Percentiles rank a stretch among this genome's conserved stretches.
Evolutionary conservation across 2,329 filamentous ascomycete species (phyloP).

Genomic region (Ophiostoma ulmi): DNA sequence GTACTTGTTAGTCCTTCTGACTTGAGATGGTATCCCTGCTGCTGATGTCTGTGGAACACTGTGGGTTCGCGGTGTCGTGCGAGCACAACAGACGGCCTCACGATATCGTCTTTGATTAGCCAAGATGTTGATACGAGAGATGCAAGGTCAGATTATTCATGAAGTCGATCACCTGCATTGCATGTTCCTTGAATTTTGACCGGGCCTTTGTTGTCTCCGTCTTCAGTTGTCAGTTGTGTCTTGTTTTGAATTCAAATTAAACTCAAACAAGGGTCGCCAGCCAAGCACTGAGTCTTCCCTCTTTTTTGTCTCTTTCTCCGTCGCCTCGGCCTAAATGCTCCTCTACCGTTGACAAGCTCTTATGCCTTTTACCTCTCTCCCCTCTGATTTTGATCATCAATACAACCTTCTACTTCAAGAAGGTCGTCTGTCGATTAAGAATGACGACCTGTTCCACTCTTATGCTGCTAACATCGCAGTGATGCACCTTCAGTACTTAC

Average conservation of each 20-base stretch:
- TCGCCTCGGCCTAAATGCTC: background rate
- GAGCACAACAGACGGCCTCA: background rate
- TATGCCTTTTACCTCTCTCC: background rate
- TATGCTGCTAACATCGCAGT: background rate
- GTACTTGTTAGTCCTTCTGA: background rate
- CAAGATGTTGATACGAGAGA: background rate
- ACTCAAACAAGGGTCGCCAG: background rate
- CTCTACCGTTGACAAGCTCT: background rate
- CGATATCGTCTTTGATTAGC: background rate
- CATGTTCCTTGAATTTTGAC: background rate
- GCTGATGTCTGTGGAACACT: background rate
- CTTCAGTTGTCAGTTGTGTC: background rate
- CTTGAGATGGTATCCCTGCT: background rate
- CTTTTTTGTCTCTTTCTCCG: background rate
- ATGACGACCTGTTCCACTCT: conserved; percentile 1
- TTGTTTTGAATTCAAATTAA: background rate
- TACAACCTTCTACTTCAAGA: conserved; percentile 13
- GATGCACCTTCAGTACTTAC: background rate
- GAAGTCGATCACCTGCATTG: background rate
- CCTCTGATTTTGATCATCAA: background rate
- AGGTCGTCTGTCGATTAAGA: conserved; percentile 9
- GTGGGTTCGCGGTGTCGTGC: conserved; percentile 7
- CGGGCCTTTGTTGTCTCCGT: background rate
- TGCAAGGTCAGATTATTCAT: background rate
- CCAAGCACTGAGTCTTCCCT: background rate